Evolutionary conservation across 805 yeast species (phyloP), one percentile per base, ranked within the genome.

Genomic region (Candida mattraensis): DNA sequence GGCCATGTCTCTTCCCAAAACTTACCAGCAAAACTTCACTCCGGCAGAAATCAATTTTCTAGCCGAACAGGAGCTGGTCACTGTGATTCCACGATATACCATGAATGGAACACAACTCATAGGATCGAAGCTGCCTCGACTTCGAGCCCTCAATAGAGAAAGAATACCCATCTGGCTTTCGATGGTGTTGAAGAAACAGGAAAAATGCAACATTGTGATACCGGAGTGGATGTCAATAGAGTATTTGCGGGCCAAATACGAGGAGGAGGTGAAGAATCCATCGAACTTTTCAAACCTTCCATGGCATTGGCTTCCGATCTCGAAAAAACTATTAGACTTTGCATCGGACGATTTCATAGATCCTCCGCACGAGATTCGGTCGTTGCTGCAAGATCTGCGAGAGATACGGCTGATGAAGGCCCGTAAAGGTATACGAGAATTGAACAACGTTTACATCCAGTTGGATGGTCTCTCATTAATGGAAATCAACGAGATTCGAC

Each of bases 141-240:
- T 87, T 22, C 60, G 74, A 28, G 87, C 94, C 0, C 70, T 84
- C 74, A 73, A 82, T 42, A 70, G 89, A 34, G 74, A 72, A 13
- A 67, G 74, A 30, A 78, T 93, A 0, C 95, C 96, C 0, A 45
- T 91, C 2, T 93, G 98, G 98, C 66, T 86, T 14, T 98, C 97
- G 0, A 56, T 89, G 6, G 64, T 89, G 14, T 65, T 93, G 32
- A 87, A 87, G 53, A 78, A 81, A 30, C 98, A 93, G 58, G 82
- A 80, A 30, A 82, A 88, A 51, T 87, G 97, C 60, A 83, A 80
- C 44, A 78, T 93, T 3, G 79, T 87, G 7, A 82, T 88, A 10
- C 99, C 99, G 0, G 70, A 66, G 1, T 93, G 99, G 99, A 68
- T 93, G 7, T 73, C 71, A 7, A 60, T 74, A 30, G 65, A 66